These are phyloP conservation scores for Neofusicoccum laricinum DNA, from an alignment of 2,329 filamentous ascomycete genomes.

Conservation along the genomic window DNA sequence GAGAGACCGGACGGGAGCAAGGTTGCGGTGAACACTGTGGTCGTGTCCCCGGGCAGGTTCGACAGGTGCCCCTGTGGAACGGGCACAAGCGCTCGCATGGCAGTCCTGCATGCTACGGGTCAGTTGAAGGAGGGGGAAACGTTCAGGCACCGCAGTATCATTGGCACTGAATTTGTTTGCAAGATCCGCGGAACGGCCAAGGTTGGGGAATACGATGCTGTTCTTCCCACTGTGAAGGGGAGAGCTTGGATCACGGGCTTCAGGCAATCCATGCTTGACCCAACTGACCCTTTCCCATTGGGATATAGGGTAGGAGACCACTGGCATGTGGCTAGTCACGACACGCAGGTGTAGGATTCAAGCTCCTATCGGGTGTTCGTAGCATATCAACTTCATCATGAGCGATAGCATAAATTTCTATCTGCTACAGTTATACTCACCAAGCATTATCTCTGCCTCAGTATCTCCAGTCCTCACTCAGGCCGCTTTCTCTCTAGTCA, in stretches of 20 bases:
- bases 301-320: slow-evolving; percentile 40
- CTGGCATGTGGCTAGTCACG: slow-evolving; percentile 19
- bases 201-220: slow-evolving; percentile 39
- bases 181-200: slow-evolving; percentile 38
- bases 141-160: slow-evolving; percentile 42
- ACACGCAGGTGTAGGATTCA: neutral
- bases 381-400: no score
- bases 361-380: no score
- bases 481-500: no score
- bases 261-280: slow-evolving; percentile 44
- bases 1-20: slow-evolving; percentile 23
- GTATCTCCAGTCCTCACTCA: no score
- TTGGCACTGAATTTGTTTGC: slow-evolving; percentile 43
- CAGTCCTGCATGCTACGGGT: slow-evolving; percentile 43
- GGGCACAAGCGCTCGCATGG: slow-evolving; percentile 44
- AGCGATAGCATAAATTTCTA: no score
- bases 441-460: no score
- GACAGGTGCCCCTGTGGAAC: slow-evolving; percentile 49
- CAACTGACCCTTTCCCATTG: slow-evolving; percentile 44
- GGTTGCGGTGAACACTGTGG: slow-evolving; percentile 39
- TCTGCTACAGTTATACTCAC: neutral
- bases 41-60: slow-evolving; percentile 46
- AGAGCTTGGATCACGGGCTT: slow-evolving; percentile 47
- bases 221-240: slow-evolving; percentile 43
- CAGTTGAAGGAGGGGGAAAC: slow-evolving; percentile 36